Evolutionary conservation across 257 asterid genomes (phyloP).

Genomic region (Parsonsia alboflavescens): DNA sequence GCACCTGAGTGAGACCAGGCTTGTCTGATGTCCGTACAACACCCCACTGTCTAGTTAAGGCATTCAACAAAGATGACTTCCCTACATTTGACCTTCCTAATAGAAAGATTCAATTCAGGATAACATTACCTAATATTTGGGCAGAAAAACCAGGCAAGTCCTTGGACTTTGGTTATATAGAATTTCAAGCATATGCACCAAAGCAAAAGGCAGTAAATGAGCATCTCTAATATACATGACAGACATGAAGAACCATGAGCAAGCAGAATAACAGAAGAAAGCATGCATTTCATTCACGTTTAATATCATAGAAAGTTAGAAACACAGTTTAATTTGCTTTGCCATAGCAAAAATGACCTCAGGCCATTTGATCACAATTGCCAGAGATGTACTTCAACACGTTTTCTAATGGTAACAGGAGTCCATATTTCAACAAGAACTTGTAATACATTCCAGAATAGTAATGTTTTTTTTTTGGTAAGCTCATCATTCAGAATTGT

Average conservation of each 20-base stretch:
- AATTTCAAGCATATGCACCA: background rate
- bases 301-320: background rate
- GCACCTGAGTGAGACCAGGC: slow-evolving; percentile 98
- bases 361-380: background rate
- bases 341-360: background rate
- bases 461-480: too few relatives aligned
- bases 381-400: background rate
- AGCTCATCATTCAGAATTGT: background rate
- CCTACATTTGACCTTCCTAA: slow-evolving; percentile 97
- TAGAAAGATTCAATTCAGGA: slow-evolving; percentile 10
- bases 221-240: background rate
- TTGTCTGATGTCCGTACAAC: slow-evolving; percentile 95
- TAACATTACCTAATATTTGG: background rate
- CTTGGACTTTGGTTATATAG: background rate
- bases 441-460: background rate
- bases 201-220: background rate
- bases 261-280: background rate
- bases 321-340: background rate
- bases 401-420: background rate
- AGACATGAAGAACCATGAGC: background rate
- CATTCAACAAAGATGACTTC: slow-evolving; percentile 84
- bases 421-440: background rate
- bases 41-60: slow-evolving; percentile 97
- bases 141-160: background rate
- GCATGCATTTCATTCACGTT: background rate